Evolutionary conservation across 495 filamentous ascomycete species (phyloP), one percentile per base, ranked within the genome.

Genomic region (Aspergillus ostianus): DNA sequence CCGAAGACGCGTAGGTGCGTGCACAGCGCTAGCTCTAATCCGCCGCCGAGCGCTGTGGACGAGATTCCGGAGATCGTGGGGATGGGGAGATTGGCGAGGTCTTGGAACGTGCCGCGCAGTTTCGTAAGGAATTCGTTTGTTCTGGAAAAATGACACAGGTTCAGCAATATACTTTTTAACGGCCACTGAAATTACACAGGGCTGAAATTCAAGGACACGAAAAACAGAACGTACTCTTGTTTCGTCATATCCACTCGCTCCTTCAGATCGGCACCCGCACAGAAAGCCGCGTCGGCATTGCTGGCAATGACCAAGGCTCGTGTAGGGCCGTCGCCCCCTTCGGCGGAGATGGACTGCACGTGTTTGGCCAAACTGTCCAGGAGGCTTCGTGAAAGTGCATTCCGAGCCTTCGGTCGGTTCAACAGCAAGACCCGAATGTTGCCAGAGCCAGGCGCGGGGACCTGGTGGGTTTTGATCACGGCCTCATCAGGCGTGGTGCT

Each of bases 251-350:
- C 80, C 32, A 81, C 82, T 20, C 93, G 80, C 78, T 97, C 94
- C 69, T 97, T 98, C 58, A 98, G 72, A 64, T 98, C 93, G 1
- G 94, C 94, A 30, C 94, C 94, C 0, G 95, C 92, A 74, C 93
- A 98, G 74, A 98, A 98, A 55, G 85, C 85, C 3, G 82, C 77
- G 47, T 97, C 91, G 18, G 88, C 78, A 7, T 89, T 90, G 62
- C 87, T 92, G 13, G 87, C 87, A 2, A 98, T 59, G 19, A 98
- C 84, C 64, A 98, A 65, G 0, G 87, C 91, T 47, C 94, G 76
- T 9, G 92, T 96, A 0, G 79, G 72, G 10, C 84, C 82, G 8
- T 75, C 76, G 45, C 85, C 84, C 48, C 84, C 85, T 67, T 95
- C 90, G 4, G 80, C 73, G 52, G 86, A 80, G 27, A 97, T 82